phyloP scores from a whole-genome alignment of 192 early-diverging fungal genomes.

The Lunasporangiospora selenospora region DNA sequence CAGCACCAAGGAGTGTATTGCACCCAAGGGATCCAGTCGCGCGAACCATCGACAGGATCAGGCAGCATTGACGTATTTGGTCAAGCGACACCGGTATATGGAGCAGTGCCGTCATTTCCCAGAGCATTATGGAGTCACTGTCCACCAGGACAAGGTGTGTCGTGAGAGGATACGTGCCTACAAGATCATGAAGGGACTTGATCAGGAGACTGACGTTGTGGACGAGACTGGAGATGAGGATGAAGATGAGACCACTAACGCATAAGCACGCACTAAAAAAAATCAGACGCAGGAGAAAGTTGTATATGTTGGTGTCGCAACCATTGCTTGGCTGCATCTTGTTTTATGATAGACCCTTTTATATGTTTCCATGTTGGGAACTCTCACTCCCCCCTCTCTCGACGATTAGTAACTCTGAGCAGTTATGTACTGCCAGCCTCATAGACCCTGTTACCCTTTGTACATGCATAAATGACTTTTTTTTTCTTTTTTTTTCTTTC shows the following conservation, averaged over 20 bases:
- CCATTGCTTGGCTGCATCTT: no score
- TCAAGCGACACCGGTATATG: conserved; percentile 42
- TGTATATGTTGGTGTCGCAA: no score
- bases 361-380: no score
- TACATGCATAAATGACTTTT: no score
- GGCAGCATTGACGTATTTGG: conserved; percentile 57
- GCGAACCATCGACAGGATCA: conserved; percentile 65
- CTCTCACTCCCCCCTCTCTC: no score
- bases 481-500: no score
- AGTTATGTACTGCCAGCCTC: no score
- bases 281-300: no score
- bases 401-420: no score
- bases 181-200: conserved; percentile 44
- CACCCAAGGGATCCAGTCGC: conserved; percentile 56
- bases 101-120: conserved; percentile 52
- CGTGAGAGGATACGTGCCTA: conserved; percentile 41
- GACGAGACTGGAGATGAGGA: conserved; percentile 12
- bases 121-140: conserved; percentile 54
- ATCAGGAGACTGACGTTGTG: conserved; percentile 25
- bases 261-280: no score
- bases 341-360: no score
- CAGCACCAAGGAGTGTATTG: conserved; percentile 52
- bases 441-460: no score
- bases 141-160: conserved; percentile 56
- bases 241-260: conserved; percentile 23